Conservation (phyloP, 805 yeast species). For the Osmozyma mogii region DNA sequence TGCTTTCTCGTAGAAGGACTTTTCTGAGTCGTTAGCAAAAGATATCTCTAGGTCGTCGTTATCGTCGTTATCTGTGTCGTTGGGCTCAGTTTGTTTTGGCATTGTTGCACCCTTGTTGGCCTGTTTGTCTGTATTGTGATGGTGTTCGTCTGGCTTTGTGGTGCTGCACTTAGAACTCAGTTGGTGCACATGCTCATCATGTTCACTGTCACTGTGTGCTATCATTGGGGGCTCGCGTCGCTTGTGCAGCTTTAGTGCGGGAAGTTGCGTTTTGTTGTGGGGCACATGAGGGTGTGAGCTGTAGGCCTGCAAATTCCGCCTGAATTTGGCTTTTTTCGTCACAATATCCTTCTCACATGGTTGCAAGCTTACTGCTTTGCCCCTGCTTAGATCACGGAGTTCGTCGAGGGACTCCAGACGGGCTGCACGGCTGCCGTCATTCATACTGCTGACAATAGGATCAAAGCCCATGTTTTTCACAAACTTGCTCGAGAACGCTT, state of each 20-base stretch:
- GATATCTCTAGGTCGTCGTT: conserved; percentile 26
- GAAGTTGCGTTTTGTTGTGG: conserved; percentile 7
- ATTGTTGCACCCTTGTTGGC: conserved; percentile 5
- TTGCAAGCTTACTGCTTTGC: conserved; percentile 8
- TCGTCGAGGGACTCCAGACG: conserved; percentile 10
- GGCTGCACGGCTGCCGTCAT: conserved; percentile 1
- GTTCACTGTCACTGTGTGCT: too few species aligned
- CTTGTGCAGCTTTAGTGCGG: too few species aligned
- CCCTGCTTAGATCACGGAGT: conserved; percentile 7
- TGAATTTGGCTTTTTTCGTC: background rate
- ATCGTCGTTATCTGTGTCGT: conserved; percentile 5
- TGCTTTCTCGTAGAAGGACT: conserved; percentile 11
- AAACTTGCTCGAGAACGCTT: conserved; percentile 26
- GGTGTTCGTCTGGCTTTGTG: conserved; percentile 10
- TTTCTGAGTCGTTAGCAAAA: conserved; percentile 18
- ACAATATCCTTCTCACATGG: conserved; percentile 1
- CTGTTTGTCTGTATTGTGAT: conserved; percentile 12
- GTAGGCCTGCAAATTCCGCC: conserved; percentile 4
- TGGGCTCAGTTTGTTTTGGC: conserved; percentile 4
- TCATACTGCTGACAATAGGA: conserved; percentile 28
- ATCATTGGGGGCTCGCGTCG: too few species aligned
- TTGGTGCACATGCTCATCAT: conserved; percentile 12
- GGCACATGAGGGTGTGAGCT: conserved; percentile 7
- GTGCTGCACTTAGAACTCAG: conserved; percentile 16
- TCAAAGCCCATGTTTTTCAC: conserved; percentile 43